A percentile compares a stretch with the other conserved stretches of the same genome.
phyloP scores from a whole-genome alignment of 768 basidiomycete genomes.

The Calvatia gigantea region DNA sequence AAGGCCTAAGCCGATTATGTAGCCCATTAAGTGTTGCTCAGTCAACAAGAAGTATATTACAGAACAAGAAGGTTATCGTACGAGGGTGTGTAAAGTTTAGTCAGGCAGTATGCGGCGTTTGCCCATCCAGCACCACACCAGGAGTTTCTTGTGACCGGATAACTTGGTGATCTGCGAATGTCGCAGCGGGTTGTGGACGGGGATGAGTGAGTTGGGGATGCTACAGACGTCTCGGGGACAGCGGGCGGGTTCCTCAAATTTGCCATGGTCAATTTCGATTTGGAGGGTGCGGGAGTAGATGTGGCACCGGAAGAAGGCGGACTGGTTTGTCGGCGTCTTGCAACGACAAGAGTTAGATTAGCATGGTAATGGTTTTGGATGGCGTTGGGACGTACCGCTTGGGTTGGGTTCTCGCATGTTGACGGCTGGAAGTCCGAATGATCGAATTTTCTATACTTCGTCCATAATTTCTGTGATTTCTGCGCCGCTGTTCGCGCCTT shows the following conservation, averaged over 20 bases:
- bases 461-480: slow-evolving; percentile 88
- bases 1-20: too few species aligned
- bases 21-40: too few species aligned
- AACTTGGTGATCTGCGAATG: slow-evolving; percentile 93
- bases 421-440: slow-evolving; percentile 76
- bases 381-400: slow-evolving; percentile 50
- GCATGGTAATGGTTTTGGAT: not conserved
- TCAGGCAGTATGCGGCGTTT: slow-evolving; percentile 96
- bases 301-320: slow-evolving; percentile 91
- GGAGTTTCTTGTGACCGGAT: slow-evolving; percentile 96
- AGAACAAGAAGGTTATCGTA: too few species aligned
- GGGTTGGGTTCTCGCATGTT: slow-evolving; percentile 98
- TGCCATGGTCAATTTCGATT: slow-evolving; percentile 94
- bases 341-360: not conserved
- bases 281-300: slow-evolving; percentile 94
- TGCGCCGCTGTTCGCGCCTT: slow-evolving; percentile 70
- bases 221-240: slow-evolving; percentile 95
- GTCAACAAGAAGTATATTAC: too few species aligned
- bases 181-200: slow-evolving; percentile 97
- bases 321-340: slow-evolving; percentile 98
- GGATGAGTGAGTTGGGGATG: slow-evolving; percentile 83
- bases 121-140: slow-evolving; percentile 95
- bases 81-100: too few species aligned
- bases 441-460: slow-evolving; percentile 91
- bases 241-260: slow-evolving; percentile 87